Percentiles rank a stretch among this genome's conserved stretches.
Evolutionary conservation across 208 protist genomes (phyloP).

Genomic region (Wallacemonas rigidus): DNA sequence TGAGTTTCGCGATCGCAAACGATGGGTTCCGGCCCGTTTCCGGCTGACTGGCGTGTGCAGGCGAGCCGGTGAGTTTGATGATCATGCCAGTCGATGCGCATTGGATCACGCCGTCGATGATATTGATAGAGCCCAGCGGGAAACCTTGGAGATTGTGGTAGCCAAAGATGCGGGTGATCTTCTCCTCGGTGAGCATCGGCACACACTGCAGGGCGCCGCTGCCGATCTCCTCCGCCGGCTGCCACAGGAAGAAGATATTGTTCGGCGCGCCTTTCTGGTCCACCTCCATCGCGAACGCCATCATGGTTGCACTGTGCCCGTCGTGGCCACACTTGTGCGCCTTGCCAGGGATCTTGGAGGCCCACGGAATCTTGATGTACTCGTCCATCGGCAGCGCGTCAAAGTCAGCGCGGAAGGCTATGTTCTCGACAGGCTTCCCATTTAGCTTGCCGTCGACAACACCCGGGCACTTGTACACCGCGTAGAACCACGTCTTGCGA

Average conservation of each 20-base stretch:
- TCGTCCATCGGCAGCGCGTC: slow-evolving; percentile 47
- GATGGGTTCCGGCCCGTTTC: slow-evolving; percentile 43
- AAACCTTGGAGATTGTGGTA: slow-evolving; percentile 50
- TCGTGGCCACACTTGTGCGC: slow-evolving; percentile 50
- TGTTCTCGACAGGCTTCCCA: slow-evolving; percentile 25
- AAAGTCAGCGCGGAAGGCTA: slow-evolving; percentile 46
- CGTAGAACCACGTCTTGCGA: slow-evolving; percentile 44
- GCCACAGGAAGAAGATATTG: slow-evolving; percentile 51
- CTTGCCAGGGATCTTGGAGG: slow-evolving; percentile 39
- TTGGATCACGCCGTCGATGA: slow-evolving; percentile 42
- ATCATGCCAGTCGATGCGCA: slow-evolving; percentile 48
- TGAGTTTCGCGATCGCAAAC: slow-evolving; percentile 36
- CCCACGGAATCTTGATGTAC: slow-evolving; percentile 38
- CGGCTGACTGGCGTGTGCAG: slow-evolving; percentile 40
- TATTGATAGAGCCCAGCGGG: slow-evolving; percentile 31
- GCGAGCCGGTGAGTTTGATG: slow-evolving; percentile 36
- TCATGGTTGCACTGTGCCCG: slow-evolving; percentile 40
- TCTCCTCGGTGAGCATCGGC: slow-evolving; percentile 40
- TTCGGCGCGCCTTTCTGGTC: slow-evolving; percentile 42
- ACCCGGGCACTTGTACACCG: slow-evolving; percentile 25
- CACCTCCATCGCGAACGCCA: slow-evolving; percentile 49
- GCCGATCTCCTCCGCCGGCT: slow-evolving; percentile 44
- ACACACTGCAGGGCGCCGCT: slow-evolving; percentile 39
- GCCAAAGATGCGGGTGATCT: slow-evolving; percentile 40
- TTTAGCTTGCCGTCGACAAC: slow-evolving; percentile 14